Percentiles rank a stretch among this genome's conserved stretches.
Conservation (phyloP, 352 stramenopile species). For the Thalassiosira mediterranea region DNA sequence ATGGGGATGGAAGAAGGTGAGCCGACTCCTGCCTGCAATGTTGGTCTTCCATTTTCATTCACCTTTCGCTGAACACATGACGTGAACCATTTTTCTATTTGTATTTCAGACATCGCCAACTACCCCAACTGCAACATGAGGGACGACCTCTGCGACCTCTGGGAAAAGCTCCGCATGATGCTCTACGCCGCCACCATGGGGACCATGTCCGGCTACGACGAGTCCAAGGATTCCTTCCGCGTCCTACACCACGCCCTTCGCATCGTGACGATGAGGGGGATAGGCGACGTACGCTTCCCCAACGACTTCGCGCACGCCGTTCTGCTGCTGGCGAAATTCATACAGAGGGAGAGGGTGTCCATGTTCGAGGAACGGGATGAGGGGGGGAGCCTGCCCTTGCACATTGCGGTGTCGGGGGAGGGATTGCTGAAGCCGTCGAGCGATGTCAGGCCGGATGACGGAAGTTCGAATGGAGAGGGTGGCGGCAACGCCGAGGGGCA, state of each 20-base stretch:
- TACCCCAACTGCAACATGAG: conserved; percentile 49
- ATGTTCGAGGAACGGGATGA: conserved; percentile 53
- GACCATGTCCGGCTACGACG: conserved; percentile 39
- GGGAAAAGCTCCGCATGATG: conserved; percentile 52
- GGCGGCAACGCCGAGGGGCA: neutral
- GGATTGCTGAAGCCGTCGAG: conserved; percentile 12
- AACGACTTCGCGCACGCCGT: conserved; percentile 44
- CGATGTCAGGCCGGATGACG: neutral
- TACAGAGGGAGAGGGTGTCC: conserved; percentile 16
- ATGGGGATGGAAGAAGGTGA: conserved; percentile 30
- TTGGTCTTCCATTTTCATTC: neutral
- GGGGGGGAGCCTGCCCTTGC: conserved; percentile 29
- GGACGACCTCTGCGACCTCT: conserved; percentile 38
- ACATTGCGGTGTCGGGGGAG: conserved; percentile 37
- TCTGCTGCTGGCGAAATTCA: conserved; percentile 40
- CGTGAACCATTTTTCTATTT: neutral
- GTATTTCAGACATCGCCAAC: conserved; percentile 10
- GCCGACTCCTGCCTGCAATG: neutral
- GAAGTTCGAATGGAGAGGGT: neutral
- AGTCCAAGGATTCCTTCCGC: conserved; percentile 22
- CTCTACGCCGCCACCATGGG: conserved; percentile 31
- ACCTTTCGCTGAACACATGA: neutral
- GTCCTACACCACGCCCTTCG: conserved; percentile 39
- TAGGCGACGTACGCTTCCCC: conserved; percentile 31
- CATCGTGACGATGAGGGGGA: conserved; percentile 23